A percentile compares a stretch with the other conserved stretches of the same genome.
These are phyloP conservation scores for Laetiporus sulphureus DNA, from an alignment of 1,284 basidiomycete genomes.

Conservation along the genomic window DNA sequence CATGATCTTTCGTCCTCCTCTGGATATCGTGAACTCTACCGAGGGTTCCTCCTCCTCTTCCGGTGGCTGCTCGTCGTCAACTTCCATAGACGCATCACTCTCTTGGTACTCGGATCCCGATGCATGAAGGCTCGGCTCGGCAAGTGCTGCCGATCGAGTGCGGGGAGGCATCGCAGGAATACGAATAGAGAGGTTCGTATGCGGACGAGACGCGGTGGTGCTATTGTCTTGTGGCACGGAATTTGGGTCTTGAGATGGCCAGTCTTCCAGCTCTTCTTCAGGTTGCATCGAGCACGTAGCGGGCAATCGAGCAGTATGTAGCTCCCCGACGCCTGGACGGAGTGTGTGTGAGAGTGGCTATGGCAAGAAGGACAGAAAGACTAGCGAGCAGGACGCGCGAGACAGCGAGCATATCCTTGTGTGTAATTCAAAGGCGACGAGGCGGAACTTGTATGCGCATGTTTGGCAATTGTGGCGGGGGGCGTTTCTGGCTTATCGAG, in stretches of 20 bases:
- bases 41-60: slow-evolving; percentile 16
- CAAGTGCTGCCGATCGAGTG: slow-evolving; percentile 19
- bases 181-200: background rate
- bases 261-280: slow-evolving; percentile 13
- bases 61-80: slow-evolving; percentile 22
- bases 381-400: slow-evolving; percentile 5
- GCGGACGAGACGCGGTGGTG: slow-evolving; percentile 1
- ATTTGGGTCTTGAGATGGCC: slow-evolving; percentile 1
- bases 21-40: slow-evolving; percentile 26
- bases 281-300: slow-evolving; percentile 16
- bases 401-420: slow-evolving; percentile 5
- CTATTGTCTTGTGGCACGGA: slow-evolving; percentile 1
- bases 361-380: too few relatives aligned
- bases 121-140: slow-evolving; percentile 22
- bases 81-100: slow-evolving; percentile 43
- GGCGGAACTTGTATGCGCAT: slow-evolving; percentile 15
- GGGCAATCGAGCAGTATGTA: slow-evolving; percentile 7
- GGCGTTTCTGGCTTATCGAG: slow-evolving; percentile 3
- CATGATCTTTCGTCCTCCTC: slow-evolving; percentile 39
- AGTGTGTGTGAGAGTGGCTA: too few relatives aligned
- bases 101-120: slow-evolving; percentile 65
- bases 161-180: slow-evolving; percentile 22
- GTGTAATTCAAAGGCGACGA: slow-evolving; percentile 9
- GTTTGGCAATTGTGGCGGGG: slow-evolving; percentile 11
- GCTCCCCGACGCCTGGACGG: too few relatives aligned